Base-by-base conservation (phyloP, 2,329 filamentous ascomycete genomes). In the Dactylellina drechsleri region DNA sequence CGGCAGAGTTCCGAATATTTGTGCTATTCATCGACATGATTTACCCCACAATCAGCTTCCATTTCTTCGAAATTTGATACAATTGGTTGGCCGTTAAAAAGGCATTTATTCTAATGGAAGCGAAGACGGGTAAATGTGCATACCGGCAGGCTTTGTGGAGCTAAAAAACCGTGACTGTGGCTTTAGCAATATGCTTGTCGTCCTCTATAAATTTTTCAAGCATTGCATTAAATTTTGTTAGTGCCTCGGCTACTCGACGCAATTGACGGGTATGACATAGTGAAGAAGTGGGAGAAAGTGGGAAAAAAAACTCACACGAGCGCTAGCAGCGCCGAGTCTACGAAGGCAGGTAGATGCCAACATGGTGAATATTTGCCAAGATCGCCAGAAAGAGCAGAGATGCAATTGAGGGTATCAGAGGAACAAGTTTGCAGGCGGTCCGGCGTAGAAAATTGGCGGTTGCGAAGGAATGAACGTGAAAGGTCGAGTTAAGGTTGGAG, bases 1-100 rank as follows among this genome's bases (percentile, higher is more conserved):
- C 79, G 92, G 92, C 79, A 89, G 88, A 83, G 91, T 94, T 80
- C 91, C 89, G 82, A 96, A 91, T 82, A 98, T 92, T 83, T 91
- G 90, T 81, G 92, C 92, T 93, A 80, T 52, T 66, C 70, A 23
- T 31, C 2, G 12, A 47, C 23, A 56, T 4, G 64, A 53, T 47
- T 59, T 56, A 62, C 64, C 71, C 71, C 64, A 65, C 64, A 59
- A 56, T 75, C 59, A 75, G 71, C 31, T 60, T 23, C 56, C 15
- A 18, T 52, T 13, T 52, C 18, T 23, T 23, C 18, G 12, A 52
- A 18, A 20, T 52, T 52, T 16, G 5, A 36, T 7, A 3, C 31
- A 36, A 36, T 52, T 23, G 13, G 5, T 10, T 18, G 49, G 49
- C 49, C 16, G n/a, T n/a, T 2, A 23, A 52, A 20, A 20, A 4